Base-by-base conservation (phyloP, 1,139 yeast species). In the Nematodospora anomalae region DNA sequence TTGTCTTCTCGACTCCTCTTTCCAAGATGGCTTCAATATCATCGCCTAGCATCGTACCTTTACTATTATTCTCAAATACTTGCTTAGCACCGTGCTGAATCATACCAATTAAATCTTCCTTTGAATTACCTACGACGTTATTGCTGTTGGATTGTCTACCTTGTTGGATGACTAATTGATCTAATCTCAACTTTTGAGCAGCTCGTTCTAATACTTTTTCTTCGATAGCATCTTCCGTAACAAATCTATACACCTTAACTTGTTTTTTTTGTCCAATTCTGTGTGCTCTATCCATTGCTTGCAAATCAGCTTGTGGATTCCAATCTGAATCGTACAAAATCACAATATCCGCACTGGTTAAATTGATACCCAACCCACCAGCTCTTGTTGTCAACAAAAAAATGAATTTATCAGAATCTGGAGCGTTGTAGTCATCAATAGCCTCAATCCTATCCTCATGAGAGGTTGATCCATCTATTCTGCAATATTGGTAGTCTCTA, bases 231-330 rank as follows among this genome's bases (percentile, higher is more conserved):
- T 88, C 83, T 54, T 92, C 97, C 4, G 97, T 90, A 24, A 92
- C 95, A 61, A 92, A 85, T 50, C 98, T 69, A 55, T 75, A 90
- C 5, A 92, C 97, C 47, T 81, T 79, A 6, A 92, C 98, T 62
- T 92, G 98, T 55, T 90, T 92, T 58, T 88, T 90, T 59, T 92
- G 98, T 8, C 98, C 98, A 55, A 92, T 92, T 67, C 98, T 80
- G 60, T 92, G 98, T 0, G 98, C 98, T 57, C 98, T 76, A 60
- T 92, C 98, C 98, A 92, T 92, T 1, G 98, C 97, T 62, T 92
- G 98, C 51, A 92, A 71, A 71, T 92, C 98, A 0, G 97, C 97
- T 57, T 92, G 98, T 1, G 98, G 98, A 55, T 92, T 92, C 98
- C 98, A 92, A 62, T 92, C 98, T 1, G 96, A 87, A 60, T 92